Conservation (phyloP, 495 filamentous ascomycete genomes). For the Xylaria intraflava region DNA sequence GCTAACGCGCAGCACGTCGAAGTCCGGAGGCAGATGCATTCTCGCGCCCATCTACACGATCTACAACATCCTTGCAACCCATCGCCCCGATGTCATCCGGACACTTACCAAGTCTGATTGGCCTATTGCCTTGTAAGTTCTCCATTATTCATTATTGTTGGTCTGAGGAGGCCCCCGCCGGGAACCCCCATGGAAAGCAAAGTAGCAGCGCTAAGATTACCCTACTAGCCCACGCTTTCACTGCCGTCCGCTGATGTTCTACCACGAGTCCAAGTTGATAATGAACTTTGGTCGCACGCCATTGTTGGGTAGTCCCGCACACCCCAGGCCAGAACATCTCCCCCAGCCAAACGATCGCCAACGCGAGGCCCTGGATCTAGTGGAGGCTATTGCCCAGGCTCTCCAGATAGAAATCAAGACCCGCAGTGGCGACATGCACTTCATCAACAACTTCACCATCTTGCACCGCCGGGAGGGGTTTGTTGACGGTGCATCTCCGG, state of each 20-base stretch:
- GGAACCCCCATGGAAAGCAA: neutral
- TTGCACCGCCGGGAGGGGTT: constrained; percentile 62
- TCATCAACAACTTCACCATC: constrained; percentile 67
- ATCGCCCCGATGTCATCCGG: constrained; percentile 56
- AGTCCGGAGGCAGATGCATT: constrained; percentile 52
- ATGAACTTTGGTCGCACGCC: constrained; percentile 57
- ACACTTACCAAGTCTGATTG: constrained; percentile 52
- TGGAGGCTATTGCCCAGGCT: constrained; percentile 54
- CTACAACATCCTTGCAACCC: constrained; percentile 59
- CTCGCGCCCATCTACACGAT: constrained; percentile 54
- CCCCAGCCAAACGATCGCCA: constrained; percentile 52
- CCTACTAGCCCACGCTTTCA: constrained; percentile 41
- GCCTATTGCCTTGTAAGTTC: constrained; percentile 55
- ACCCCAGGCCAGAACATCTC: constrained; percentile 47
- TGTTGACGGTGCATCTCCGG: constrained; percentile 37
- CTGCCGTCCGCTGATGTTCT: constrained; percentile 52
- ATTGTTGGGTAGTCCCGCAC: constrained; percentile 49
- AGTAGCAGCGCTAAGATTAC: neutral
- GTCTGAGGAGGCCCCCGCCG: too few relatives aligned
- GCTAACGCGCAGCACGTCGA: constrained; percentile 49
- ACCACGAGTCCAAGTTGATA: constrained; percentile 46
- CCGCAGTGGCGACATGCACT: constrained; percentile 62
- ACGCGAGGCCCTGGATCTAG: constrained; percentile 54
- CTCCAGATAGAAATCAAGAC: constrained; percentile 48
- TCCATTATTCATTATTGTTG: neutral